Percentiles rank a stretch among this genome's conserved stretches.
phyloP scores from a whole-genome alignment of 2,329 filamentous ascomycete genomes.

The Diaporthe nobilis region DNA sequence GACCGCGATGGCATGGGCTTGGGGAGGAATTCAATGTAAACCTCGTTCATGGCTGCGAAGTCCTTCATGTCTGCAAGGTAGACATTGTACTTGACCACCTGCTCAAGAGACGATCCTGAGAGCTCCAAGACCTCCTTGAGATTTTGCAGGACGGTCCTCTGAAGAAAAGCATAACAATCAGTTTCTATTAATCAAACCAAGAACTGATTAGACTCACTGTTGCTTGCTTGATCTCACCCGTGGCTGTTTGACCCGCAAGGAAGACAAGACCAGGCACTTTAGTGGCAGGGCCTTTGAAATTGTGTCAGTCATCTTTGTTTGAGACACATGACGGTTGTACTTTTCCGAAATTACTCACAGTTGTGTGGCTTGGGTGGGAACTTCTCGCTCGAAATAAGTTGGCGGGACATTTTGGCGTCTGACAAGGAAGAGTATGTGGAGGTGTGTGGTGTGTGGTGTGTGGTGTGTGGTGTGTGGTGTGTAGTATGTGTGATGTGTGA shows the following conservation, averaged over 20 bases:
- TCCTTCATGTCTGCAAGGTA: conserved; percentile 49
- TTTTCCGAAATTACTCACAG: conserved; percentile 49
- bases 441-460: not conserved
- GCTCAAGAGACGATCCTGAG: conserved; percentile 47
- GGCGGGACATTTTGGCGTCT: conserved; percentile 56
- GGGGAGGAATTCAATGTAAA: conserved; percentile 56
- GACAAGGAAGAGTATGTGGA: conserved; percentile 4
- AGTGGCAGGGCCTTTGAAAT: conserved; percentile 54
- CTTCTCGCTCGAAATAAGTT: conserved; percentile 62
- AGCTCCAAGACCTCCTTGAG: conserved; percentile 49
- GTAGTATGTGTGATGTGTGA: not conserved
- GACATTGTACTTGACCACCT: conserved; percentile 50
- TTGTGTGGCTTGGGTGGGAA: conserved; percentile 63
- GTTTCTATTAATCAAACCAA: not conserved
- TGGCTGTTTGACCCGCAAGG: conserved; percentile 63
- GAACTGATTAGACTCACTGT: conserved; percentile 50
- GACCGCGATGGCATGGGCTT: conserved; percentile 59
- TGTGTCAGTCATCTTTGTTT: not conserved
- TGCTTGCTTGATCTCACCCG: conserved; percentile 62
- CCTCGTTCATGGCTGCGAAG: conserved; percentile 52
- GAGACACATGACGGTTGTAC: not conserved
- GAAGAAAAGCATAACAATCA: not conserved
- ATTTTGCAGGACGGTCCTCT: conserved; percentile 47
- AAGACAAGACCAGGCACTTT: conserved; percentile 63
- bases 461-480: not conserved